Base-by-base conservation (phyloP, 2,329 filamentous ascomycete species). In the Botrytis fragariae region DNA sequence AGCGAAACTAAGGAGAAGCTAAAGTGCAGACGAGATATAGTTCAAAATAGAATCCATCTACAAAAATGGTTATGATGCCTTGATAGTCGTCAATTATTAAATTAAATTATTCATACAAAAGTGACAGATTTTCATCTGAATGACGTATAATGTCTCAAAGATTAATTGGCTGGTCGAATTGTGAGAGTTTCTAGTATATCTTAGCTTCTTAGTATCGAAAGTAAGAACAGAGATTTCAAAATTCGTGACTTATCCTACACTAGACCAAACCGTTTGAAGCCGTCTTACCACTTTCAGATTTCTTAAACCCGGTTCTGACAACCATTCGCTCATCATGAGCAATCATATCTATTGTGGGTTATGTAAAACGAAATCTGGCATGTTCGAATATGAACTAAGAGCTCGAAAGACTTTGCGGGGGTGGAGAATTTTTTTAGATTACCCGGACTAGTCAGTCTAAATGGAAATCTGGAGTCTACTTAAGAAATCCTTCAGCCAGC, bases 171-270 rank as follows among this genome's bases (percentile, higher is more conserved):
- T 32, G 14, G 6, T 32, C 51, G n/a, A 18, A 57, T 29, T 3
- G 51, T 18, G 14, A 57, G n/a, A 32, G n/a, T 4, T 8, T 0
- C 5, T 32, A 4, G 14, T 57, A 29, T 32, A 18, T 0, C 14
- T 29, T 57, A 7, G n/a, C 14, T 57, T 54, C 14, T 29, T 3
- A 54, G n/a, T 54, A 29, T 57, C 7, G n/a, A 57, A 29, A 57
- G 51, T 18, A 32, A 18, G 25, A 32, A 18, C n/a, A 57, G 51
- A 29, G n/a, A 57, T 57, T 57, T 57, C 16, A 29, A 9, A 14
- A 9, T 18, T 29, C 1, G 51, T 3, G 51, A 32, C 0, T 57
- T 16, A 18, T 57, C n/a, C 16, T 1, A 29, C 3, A 29, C n/a
- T 57, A 57, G n/a, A 57, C 4, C n/a, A 18, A 29, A 18, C n/a